Conservation (phyloP, 352 stramenopile genomes). For the Phytophthora pinifolia region DNA sequence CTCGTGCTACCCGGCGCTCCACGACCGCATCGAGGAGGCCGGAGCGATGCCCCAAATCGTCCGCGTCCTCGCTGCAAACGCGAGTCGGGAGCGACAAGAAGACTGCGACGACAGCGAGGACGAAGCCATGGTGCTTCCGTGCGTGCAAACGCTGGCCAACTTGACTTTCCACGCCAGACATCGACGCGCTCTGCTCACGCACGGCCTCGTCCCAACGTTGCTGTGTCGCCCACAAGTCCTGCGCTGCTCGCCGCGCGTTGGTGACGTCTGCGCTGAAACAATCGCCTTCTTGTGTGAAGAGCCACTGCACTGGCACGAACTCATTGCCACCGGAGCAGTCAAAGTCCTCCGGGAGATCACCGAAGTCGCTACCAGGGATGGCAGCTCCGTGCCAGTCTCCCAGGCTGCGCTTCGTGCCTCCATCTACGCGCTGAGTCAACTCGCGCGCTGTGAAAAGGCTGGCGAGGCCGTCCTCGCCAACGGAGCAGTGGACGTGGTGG, state of each 20-base stretch:
- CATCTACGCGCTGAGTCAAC: conserved; percentile 67
- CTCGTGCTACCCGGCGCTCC: conserved; percentile 53
- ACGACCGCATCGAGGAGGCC: conserved; percentile 74
- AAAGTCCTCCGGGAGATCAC: conserved; percentile 54
- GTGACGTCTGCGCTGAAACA: conserved; percentile 67
- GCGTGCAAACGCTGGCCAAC: conserved; percentile 71
- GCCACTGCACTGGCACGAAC: conserved; percentile 40
- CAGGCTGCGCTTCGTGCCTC: conserved; percentile 43
- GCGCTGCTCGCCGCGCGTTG: conserved; percentile 35
- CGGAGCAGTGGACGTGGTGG: conserved; percentile 62
- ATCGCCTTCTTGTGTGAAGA: conserved; percentile 74
- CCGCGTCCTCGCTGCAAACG: conserved; percentile 39
- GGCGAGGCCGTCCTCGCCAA: conserved; percentile 49
- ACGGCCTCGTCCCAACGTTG: conserved; percentile 52
- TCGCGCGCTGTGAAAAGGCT: conserved; percentile 51
- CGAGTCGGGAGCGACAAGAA: conserved; percentile 4
- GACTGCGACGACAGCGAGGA: conserved; percentile 23
- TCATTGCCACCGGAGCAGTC: conserved; percentile 57
- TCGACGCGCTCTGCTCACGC: conserved; percentile 57
- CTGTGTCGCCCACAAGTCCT: conserved; percentile 39
- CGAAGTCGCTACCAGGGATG: conserved; percentile 19
- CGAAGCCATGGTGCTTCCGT: conserved; percentile 57
- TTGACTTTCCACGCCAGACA: conserved; percentile 63
- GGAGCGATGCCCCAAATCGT: conserved; percentile 51
- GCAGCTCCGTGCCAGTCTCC: conserved; percentile 5